Evolutionary conservation across 2,329 filamentous ascomycete genomes (phyloP).

Genomic region (Fusarium bulbicola): DNA sequence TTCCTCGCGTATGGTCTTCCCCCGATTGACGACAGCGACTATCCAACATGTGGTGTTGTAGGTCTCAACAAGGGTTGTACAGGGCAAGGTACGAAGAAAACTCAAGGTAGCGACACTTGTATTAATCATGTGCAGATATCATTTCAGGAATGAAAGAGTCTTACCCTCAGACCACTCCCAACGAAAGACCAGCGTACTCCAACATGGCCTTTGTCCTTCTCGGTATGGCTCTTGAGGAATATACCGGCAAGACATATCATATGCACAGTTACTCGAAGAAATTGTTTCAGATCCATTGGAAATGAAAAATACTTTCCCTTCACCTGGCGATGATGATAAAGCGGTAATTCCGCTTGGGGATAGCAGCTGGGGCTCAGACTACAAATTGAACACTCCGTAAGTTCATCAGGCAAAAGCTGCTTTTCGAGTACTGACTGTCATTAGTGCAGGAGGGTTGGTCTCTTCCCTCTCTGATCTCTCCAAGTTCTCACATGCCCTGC

Average conservation of each 20-base stretch:
- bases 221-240: slow-evolving; percentile 46
- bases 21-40: slow-evolving; percentile 45
- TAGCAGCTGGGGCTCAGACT: slow-evolving; percentile 48
- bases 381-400: slow-evolving; percentile 46
- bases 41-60: slow-evolving; percentile 49
- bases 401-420: neutral
- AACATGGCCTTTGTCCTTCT: slow-evolving; percentile 52
- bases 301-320: slow-evolving; percentile 34
- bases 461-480: slow-evolving; percentile 48
- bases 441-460: slow-evolving; percentile 47
- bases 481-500: slow-evolving; percentile 42
- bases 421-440: neutral
- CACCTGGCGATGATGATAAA: slow-evolving; percentile 43
- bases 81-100: slow-evolving; percentile 41
- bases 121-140: slow-evolving; percentile 40
- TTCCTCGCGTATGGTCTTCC: slow-evolving; percentile 51
- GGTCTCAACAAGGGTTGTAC: slow-evolving; percentile 48
- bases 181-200: slow-evolving; percentile 52
- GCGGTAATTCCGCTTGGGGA: slow-evolving; percentile 48
- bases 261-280: slow-evolving; percentile 38
- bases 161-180: slow-evolving; percentile 44
- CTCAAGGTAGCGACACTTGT: rapidly evolving
- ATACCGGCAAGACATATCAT: slow-evolving; percentile 45
- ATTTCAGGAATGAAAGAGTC: slow-evolving; percentile 44
- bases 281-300: slow-evolving; percentile 25